Conservation (phyloP, 2,329 filamentous ascomycete species). For the Curvularia verruculosa region DNA sequence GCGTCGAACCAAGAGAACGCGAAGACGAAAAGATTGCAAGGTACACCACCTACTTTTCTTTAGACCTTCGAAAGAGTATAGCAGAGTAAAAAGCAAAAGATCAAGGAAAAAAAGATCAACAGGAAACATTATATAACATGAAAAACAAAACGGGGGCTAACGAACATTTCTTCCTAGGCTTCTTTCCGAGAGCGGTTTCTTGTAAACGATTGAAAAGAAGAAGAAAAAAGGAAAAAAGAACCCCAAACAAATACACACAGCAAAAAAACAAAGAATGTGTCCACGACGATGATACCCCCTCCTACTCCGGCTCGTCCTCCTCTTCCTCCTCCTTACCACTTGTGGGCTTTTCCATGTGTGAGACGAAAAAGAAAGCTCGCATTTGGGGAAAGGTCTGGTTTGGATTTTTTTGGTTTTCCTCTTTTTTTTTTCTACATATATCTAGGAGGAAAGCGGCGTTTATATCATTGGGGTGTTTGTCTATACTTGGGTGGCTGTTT, state of each 20-base stretch:
- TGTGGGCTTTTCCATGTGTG: constrained; percentile 1
- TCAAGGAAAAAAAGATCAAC: background rate
- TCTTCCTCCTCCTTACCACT: constrained; percentile 11
- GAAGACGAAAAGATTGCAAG: constrained; percentile 99
- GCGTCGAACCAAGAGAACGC: constrained; percentile 90
- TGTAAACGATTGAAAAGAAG: constrained; percentile 49
- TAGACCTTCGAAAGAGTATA: constrained; percentile 8
- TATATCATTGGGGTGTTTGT: background rate
- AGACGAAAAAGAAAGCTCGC: constrained; percentile 33
- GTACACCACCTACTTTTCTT: constrained; percentile 58
- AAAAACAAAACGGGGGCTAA: constrained; percentile 18
- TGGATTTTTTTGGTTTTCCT: constrained; percentile 5
- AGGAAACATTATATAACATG: background rate
- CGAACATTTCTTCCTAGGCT: constrained; percentile 47
- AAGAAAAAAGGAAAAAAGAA: background rate
- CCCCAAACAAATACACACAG: too few relatives aligned
- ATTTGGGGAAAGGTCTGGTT: constrained; percentile 17
- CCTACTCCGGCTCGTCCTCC: too few relatives aligned
- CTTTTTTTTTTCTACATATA: background rate
- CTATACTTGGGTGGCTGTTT: background rate
- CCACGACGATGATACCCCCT: constrained; percentile 37
- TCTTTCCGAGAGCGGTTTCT: constrained; percentile 62
- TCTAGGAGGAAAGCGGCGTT: background rate
- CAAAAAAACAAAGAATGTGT: constrained; percentile 6
- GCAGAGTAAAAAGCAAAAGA: background rate